Base-by-base conservation (phyloP, 1,139 yeast species). In the Oligophagozyma castellii region DNA sequence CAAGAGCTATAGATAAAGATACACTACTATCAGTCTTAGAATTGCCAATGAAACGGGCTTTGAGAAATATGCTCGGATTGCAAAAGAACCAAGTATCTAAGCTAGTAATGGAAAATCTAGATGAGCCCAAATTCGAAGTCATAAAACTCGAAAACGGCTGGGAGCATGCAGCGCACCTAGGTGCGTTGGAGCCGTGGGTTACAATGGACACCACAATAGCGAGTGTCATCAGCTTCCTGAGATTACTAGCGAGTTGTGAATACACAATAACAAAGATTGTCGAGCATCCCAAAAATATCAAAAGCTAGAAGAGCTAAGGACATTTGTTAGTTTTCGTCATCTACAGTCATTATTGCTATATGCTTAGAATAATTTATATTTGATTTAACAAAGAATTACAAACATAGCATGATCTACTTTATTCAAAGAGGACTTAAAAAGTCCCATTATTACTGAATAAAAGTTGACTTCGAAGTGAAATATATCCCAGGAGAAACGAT, bases 181-280 rank as follows among this genome's bases (percentile, higher is more conserved):
- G 51, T 3, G 13, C 32, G 3, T 13, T 49, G 8, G 53, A 49
- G 21, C 50, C 53, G 4, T 46, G 50, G 51, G 38, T 34, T 22
- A 37, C 33, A 20, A 25, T 44, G 12, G 49, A 46, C 27, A 22
- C 29, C 11, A 32, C 39, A 14, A 26, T 49, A 7, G 19, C 31
- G 5, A 33, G 33, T 14, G 40, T 44, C 2, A 21, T 36, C 5
- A 26, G 22, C 7, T 46, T 45, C 26, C 27, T 46, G 18, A 35
- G 29, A 19, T 24, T 45, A 16, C 19, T 40, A 3, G 29, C 44
- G 16, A 40, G 46, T 27, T 44, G 50, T 27, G 34, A 39, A 19
- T 37, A 36, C 4, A 29, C 40, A 10, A 35, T 48, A 16, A 33
- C 50, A 7, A 35, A 35, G 24, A 32, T 45, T n/a, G 40, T 35